A percentile compares a stretch with the other conserved stretches of the same genome.
Conservation (phyloP, 2,329 filamentous ascomycete species). For the Monosporascus sp. region DNA sequence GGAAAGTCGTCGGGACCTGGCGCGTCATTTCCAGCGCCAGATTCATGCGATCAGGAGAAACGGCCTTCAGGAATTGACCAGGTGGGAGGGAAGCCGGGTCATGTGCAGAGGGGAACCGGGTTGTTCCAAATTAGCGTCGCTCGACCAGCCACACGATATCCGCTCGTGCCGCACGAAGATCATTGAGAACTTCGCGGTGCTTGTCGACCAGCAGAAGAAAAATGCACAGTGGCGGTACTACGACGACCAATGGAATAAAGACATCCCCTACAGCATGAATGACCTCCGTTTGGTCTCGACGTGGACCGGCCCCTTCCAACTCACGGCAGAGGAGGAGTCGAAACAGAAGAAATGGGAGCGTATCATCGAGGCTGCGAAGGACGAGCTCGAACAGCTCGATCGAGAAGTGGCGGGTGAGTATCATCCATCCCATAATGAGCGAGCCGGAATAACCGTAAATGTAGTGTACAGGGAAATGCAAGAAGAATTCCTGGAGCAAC, state of each 20-base stretch:
- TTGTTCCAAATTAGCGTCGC: constrained; percentile 15
- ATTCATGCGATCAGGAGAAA: constrained; percentile 17
- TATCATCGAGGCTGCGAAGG: constrained; percentile 28
- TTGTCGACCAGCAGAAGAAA: constrained; percentile 18
- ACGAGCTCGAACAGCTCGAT: constrained; percentile 29
- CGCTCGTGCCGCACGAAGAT: constrained; percentile 19
- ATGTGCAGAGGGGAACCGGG: constrained; percentile 17
- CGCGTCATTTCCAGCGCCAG: constrained; percentile 38
- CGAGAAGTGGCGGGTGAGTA: constrained; percentile 31
- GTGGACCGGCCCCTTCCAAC: constrained; percentile 33
- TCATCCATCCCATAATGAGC: neutral
- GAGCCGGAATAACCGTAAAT: constrained; percentile 5
- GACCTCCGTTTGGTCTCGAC: constrained; percentile 30
- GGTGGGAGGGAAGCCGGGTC: constrained; percentile 10
- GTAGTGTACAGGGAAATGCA: constrained; percentile 15
- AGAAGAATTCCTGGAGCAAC: constrained; percentile 11
- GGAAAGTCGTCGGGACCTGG: constrained; percentile 38
- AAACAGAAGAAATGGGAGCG: constrained; percentile 26
- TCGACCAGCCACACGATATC: constrained; percentile 17
- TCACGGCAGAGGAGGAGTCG: constrained; percentile 28
- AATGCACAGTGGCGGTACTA: constrained; percentile 23
- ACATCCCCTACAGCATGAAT: constrained; percentile 17
- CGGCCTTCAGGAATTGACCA: constrained; percentile 16
- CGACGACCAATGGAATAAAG: constrained; percentile 12
- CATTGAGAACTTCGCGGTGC: constrained; percentile 13